Percentiles rank a stretch among this genome's conserved stretches.
Conservation (phyloP, 2,329 filamentous ascomycete species). For the Elsinoe perseae region DNA sequence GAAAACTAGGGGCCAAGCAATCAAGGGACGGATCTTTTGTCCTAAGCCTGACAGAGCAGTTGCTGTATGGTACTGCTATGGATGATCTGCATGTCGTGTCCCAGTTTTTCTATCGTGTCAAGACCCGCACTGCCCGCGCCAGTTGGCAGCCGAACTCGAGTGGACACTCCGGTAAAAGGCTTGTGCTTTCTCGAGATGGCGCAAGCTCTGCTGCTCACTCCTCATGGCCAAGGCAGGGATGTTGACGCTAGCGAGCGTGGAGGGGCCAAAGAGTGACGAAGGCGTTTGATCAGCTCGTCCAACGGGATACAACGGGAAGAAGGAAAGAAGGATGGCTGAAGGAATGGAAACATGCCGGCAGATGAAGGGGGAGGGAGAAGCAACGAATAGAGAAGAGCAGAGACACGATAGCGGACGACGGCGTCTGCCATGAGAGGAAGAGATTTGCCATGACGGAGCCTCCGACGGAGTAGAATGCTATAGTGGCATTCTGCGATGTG, state of each 20-base stretch:
- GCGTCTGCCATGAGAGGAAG: conserved; percentile 3
- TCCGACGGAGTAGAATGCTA: neutral
- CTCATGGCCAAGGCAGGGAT: conserved; percentile 6
- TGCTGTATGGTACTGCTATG: no score
- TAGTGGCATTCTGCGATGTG: no score
- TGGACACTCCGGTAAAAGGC: conserved; percentile 7
- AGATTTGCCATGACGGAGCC: conserved; percentile 4
- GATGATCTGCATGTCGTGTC: conserved; percentile 12
- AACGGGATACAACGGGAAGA: conserved; percentile 2
- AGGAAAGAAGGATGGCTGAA: neutral
- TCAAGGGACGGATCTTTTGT: neutral
- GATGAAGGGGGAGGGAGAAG: conserved; percentile 1
- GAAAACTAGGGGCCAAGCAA: conserved; percentile 10
- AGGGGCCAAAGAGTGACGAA: conserved; percentile 6
- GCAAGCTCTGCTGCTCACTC: neutral
- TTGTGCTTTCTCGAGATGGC: conserved; percentile 9
- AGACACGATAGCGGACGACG: neutral
- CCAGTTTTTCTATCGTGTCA: neutral
- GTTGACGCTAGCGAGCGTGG: neutral
- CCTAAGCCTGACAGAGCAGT: conserved; percentile 3
- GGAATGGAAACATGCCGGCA: conserved; percentile 7
- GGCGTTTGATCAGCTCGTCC: conserved; percentile 3
- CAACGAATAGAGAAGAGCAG: neutral
- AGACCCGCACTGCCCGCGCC: neutral
- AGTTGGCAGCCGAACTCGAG: conserved; percentile 8